These are phyloP conservation scores for Plasmodium gaboni DNA, from an alignment of 169 alveolate genomes.

Conservation along the genomic window DNA sequence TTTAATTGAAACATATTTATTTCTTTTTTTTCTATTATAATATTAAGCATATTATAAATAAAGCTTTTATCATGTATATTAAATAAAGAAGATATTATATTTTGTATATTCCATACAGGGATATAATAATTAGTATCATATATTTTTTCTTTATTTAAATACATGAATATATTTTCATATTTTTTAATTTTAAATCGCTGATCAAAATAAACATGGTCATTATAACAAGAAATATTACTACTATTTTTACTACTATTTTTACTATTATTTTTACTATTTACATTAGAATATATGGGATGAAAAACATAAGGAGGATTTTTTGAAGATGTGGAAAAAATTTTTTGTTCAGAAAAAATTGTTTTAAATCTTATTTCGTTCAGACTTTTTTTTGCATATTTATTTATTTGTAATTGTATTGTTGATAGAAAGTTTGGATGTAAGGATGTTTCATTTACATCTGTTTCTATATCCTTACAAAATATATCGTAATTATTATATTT, in stretches of 20 bases:
- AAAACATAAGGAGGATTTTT: slow-evolving; percentile 65
- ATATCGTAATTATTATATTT: too few species aligned
- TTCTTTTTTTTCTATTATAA: slow-evolving; percentile 22
- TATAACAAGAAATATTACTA: too few species aligned
- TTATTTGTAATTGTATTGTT: slow-evolving; percentile 20
- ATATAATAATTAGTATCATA: slow-evolving; percentile 31
- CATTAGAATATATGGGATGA: slow-evolving; percentile 48
- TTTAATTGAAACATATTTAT: slow-evolving; percentile 17
- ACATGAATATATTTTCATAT: slow-evolving; percentile 46
- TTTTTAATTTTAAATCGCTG: slow-evolving; percentile 57
- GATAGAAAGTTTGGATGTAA: not conserved
- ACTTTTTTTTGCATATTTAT: slow-evolving; percentile 1
- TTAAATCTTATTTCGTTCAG: slow-evolving; percentile 2
- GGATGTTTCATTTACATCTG: not conserved
- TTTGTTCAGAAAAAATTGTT: slow-evolving; percentile 7
- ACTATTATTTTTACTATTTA: slow-evolving; percentile 11
- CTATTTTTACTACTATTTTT: too few species aligned
- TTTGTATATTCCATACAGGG: slow-evolving; percentile 21
- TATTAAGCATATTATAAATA: slow-evolving; percentile 18
- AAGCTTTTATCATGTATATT: slow-evolving; percentile 8
- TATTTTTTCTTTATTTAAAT: slow-evolving; percentile 15
- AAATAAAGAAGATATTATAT: slow-evolving; percentile 14
- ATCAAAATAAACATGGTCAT: not conserved
- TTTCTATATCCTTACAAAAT: not conserved
- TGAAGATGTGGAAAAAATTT: slow-evolving; percentile 14